Evolutionary conservation across 139 green algal species (phyloP), one percentile per base, ranked within the genome.

Genomic region (Auxenochlorella pyrenoidosa): DNA sequence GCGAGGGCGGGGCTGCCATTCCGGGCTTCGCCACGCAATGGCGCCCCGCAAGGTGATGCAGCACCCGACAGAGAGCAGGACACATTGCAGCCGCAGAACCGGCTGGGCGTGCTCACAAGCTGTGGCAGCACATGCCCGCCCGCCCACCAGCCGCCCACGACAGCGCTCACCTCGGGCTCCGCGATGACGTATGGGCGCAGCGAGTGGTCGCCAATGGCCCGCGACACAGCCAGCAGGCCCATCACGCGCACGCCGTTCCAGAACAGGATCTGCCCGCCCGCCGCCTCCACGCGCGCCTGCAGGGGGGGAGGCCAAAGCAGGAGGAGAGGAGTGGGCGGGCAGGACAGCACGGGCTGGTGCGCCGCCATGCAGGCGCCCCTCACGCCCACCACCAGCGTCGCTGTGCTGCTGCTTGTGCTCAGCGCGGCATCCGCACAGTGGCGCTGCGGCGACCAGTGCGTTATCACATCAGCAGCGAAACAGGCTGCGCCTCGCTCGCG

Each of bases 201-300:
- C 75, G 85, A 93, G 84, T 94, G 92, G 79, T 96, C 93, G 1
- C 94, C 94, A 80, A 97, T 96, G 41, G 94, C 94, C 10, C 94
- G 89, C 5, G 91, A 95, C 77, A 97, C 94, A 6, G 94, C 94
- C 41, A 97, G 89, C 83, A 96, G 89, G 3, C 94, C 94, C 90
- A 96, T 95, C 30, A 97, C 94, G 8, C 94, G 91, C 34, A 94
- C 92, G 21, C 94, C 94, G 77, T 97, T 95, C 91, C 93, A 97
- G 70, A 94, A 95, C 44, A 96, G 88, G 41, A 97, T 95, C 66
- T 95, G 91, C 26, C 94, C 94, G 1, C 94, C 94, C 32, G 93
- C 93, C 36, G 90, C 90, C 79, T 95, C 91, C 73, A 97, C 92
- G 32, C 94, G 93, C 15, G 88, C 91, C 92, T 93, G 88, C 78